phyloP scores from a whole-genome alignment of 1,284 basidiomycete species.

The Papiliotrema nemorosa region DNA sequence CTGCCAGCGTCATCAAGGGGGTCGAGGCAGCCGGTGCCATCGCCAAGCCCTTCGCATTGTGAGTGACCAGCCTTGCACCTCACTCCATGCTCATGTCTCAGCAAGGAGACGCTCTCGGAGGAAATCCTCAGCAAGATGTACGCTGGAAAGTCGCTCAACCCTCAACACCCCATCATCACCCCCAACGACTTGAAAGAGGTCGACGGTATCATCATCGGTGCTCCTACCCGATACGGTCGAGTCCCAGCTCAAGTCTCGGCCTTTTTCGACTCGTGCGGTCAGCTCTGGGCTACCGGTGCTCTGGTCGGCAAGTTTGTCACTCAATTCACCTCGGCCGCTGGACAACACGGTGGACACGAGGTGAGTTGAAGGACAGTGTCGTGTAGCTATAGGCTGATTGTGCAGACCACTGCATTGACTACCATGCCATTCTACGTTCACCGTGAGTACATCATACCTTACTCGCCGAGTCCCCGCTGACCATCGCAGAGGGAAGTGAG shows the following conservation, averaged over 20 bases:
- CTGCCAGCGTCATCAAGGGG: constrained; percentile 71
- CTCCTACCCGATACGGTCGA: constrained; percentile 65
- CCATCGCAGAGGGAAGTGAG: constrained; percentile 13
- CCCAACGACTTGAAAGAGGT: constrained; percentile 62
- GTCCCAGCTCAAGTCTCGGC: constrained; percentile 52
- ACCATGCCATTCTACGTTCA: constrained; percentile 71
- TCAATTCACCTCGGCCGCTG: constrained; percentile 39
- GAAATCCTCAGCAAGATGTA: constrained; percentile 73
- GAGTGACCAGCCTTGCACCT: constrained; percentile 1
- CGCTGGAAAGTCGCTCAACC: constrained; percentile 55
- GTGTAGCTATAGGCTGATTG: not conserved
- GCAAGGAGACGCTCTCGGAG: constrained; percentile 78
- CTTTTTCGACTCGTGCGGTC: constrained; percentile 71
- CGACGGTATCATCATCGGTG: constrained; percentile 59
- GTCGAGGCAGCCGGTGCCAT: constrained; percentile 66
- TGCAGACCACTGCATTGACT: constrained; percentile 58
- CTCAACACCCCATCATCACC: constrained; percentile 67
- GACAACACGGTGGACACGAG: constrained; percentile 51
- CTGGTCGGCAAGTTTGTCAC: constrained; percentile 73
- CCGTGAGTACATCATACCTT: constrained; percentile 41
- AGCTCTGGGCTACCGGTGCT: constrained; percentile 63
- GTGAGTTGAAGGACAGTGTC: constrained; percentile 7
- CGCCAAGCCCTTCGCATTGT: constrained; percentile 66
- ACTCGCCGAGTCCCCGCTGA: constrained; percentile 1
- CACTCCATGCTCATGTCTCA: constrained; percentile 26